Percentiles rank a stretch among this genome's conserved stretches.
Evolutionary conservation across 768 basidiomycete species (phyloP).

Genomic region (Suillus luteus): DNA sequence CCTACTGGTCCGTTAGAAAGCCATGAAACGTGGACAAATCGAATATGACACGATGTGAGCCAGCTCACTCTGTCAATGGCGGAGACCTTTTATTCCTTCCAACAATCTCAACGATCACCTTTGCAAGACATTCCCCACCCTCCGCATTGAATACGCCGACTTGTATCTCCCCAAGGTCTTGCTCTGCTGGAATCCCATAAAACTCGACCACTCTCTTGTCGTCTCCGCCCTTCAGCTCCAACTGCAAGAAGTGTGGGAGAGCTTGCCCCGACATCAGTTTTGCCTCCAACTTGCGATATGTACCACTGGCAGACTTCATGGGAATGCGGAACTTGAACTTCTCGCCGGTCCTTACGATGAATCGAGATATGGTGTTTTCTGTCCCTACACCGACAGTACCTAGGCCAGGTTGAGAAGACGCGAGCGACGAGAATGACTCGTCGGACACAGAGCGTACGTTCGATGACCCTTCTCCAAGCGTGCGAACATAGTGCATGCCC

Average conservation of each 20-base stretch:
- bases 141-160: constrained; percentile 57
- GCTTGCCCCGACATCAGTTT: constrained; percentile 52
- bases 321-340: constrained; percentile 60
- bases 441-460: constrained; percentile 37
- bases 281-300: constrained; percentile 45
- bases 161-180: constrained; percentile 54
- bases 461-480: constrained; percentile 56
- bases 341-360: constrained; percentile 58
- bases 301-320: constrained; percentile 33
- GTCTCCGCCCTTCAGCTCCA: constrained; percentile 45
- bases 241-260: constrained; percentile 57
- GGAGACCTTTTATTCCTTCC: constrained; percentile 32
- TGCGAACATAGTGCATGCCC: constrained; percentile 70
- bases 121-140: constrained; percentile 53
- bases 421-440: constrained; percentile 61
- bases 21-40: constrained; percentile 6
- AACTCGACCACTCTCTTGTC: constrained; percentile 56
- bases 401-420: constrained; percentile 52
- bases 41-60: constrained; percentile 17
- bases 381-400: constrained; percentile 30
- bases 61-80: constrained; percentile 30
- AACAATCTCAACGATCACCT: constrained; percentile 59
- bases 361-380: constrained; percentile 32
- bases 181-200: constrained; percentile 50
- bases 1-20: constrained; percentile 16